Evolutionary conservation across 2,329 filamentous ascomycete species (phyloP), one percentile per base, ranked within the genome.

Genomic region (Parascedosporium putredinis): DNA sequence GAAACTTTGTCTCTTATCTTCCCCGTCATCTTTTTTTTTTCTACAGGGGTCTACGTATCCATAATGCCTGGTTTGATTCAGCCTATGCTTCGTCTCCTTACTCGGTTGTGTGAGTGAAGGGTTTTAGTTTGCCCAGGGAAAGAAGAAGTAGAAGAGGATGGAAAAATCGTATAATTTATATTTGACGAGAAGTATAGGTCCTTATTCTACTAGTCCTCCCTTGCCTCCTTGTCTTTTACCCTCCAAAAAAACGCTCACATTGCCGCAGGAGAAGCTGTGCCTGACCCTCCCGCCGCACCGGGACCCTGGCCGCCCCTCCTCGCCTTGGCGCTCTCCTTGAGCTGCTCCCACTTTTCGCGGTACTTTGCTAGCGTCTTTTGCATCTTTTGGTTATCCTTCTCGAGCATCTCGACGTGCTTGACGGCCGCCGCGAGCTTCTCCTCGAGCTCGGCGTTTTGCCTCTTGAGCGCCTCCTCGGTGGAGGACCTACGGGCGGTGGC

Each of bases 361-460:
- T 81, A 81, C 59, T 77, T 77, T 45, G 72, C 67, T 48, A 81
- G 60, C 51, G 76, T 79, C 58, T 74, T 71, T 54, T 76, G 68
- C 62, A 75, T 72, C 57, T 75, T 78, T 27, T 67, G 68, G 47
- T 79, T 74, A 50, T 78, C 76, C 60, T 69, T 73, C 68, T 96
- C 80, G 45, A 88, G 68, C 44, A 75, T 75, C 45, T 84, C 79
- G 57, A 83, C 75, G 55, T 86, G 79, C 55, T 75, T 77, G 49
- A 74, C 66, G 52, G 76, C 68, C 18, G 70, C 67, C 7, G 70
- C 67, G 20, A 89, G 65, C 58, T 85, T 74, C 49, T 84, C 80
- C 61, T 89, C 84, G 12, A 89, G 67, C 55, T 88, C 84, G 44
- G 69, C 70, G 22, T 83, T 73, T 57, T 75, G 75, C 49, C 62